Evolutionary conservation across 331 rosid genomes (phyloP).

Genomic region (Phaseolus coccineus): DNA sequence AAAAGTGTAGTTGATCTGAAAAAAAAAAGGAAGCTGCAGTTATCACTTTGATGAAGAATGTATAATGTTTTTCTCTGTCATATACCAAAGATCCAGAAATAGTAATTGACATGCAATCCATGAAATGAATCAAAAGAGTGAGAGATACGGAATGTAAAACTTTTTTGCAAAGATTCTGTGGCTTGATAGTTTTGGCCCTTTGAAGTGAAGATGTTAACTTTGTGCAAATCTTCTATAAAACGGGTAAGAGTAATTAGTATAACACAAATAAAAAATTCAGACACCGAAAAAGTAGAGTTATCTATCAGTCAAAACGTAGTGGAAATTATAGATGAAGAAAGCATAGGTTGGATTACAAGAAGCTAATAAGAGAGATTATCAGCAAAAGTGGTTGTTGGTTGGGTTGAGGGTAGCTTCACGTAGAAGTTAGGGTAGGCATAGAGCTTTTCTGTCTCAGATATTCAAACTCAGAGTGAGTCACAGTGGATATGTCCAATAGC

Average conservation of each 20-base stretch:
- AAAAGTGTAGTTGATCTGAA: background rate
- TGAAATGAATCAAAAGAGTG: background rate
- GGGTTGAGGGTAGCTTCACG: slow-evolving; percentile 53
- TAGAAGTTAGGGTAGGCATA: slow-evolving; percentile 50
- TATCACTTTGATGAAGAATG: background rate
- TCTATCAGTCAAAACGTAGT: background rate
- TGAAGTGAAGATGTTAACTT: background rate
- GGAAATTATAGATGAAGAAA: background rate
- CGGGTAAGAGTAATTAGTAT: slow-evolving; percentile 14
- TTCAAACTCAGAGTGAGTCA: background rate
- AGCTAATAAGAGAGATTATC: slow-evolving; percentile 16
- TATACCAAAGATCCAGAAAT: background rate
- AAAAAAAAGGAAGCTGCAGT: background rate
- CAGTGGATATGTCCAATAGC: background rate
- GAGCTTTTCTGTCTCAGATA: background rate
- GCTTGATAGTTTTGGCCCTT: background rate
- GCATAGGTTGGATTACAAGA: background rate
- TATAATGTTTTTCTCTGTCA: background rate
- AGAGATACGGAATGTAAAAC: slow-evolving; percentile 12
- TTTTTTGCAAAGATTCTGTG: slow-evolving; percentile 1
- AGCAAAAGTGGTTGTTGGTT: slow-evolving; percentile 19
- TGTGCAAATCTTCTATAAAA: slow-evolving; percentile 24
- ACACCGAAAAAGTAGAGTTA: slow-evolving; percentile 14
- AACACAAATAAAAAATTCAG: slow-evolving; percentile 2
- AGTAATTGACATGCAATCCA: background rate